phyloP scores from a whole-genome alignment of 495 filamentous ascomycete species.

The Pyrenula aspistea region DNA sequence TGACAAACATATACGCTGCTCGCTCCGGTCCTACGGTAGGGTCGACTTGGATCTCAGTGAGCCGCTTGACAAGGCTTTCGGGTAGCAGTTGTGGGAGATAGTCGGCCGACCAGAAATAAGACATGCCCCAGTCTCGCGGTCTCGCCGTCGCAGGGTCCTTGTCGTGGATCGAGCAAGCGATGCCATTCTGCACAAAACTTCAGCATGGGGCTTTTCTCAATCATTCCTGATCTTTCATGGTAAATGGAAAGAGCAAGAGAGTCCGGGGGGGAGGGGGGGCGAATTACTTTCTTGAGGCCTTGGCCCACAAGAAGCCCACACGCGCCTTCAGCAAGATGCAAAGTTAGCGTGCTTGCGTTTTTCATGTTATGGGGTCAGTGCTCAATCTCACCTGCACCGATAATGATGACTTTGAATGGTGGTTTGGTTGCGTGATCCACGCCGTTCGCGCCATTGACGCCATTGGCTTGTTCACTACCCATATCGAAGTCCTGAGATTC shows the following conservation, averaged over 20 bases:
- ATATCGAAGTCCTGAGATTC: slow-evolving; percentile 11
- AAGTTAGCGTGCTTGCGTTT: neutral
- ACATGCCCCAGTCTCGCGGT: slow-evolving; percentile 43
- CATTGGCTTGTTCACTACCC: slow-evolving; percentile 12
- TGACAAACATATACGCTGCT: neutral
- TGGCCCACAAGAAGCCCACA: neutral
- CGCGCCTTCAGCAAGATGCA: neutral
- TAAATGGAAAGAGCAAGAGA: neutral
- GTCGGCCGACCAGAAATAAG: slow-evolving; percentile 38
- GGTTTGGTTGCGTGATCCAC: slow-evolving; percentile 11
- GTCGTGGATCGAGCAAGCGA: slow-evolving; percentile 37
- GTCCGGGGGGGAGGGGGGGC: neutral
- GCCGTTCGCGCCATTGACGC: slow-evolving; percentile 17
- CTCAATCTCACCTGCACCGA: neutral
- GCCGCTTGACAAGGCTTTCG: slow-evolving; percentile 8
- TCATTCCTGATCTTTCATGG: neutral
- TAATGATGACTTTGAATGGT: slow-evolving; percentile 2
- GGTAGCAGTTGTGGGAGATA: slow-evolving; percentile 25
- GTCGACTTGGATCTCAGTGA: neutral
- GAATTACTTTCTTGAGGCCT: slow-evolving; percentile 7
- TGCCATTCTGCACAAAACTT: slow-evolving; percentile 12
- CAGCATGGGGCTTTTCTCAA: slow-evolving; percentile 19
- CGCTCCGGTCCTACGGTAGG: neutral
- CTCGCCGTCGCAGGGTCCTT: slow-evolving; percentile 25
- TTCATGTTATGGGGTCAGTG: neutral